A percentile compares a stretch with the other conserved stretches of the same genome.
Evolutionary conservation across 2,329 filamentous ascomycete species (phyloP).

Genomic region (Byssothecium circinans): DNA sequence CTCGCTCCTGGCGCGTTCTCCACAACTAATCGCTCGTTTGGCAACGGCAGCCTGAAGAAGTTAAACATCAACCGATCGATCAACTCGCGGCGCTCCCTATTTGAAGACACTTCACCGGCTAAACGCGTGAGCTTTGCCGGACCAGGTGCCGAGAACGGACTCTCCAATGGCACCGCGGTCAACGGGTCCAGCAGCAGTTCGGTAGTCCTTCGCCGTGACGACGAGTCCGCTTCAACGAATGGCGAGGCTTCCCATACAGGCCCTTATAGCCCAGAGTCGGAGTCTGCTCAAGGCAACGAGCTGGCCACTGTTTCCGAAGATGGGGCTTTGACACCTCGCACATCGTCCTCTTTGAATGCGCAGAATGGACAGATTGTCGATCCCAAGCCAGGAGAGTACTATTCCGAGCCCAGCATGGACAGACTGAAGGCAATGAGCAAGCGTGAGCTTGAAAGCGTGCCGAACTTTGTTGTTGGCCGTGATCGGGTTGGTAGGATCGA

Average conservation of each 20-base stretch:
- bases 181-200: conserved; percentile 44
- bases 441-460: conserved; percentile 73
- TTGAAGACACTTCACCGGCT: conserved; percentile 57
- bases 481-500: conserved; percentile 77
- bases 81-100: conserved; percentile 64
- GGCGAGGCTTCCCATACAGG: conserved; percentile 38
- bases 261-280: conserved; percentile 62
- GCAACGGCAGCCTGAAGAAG: conserved; percentile 71
- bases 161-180: conserved; percentile 43
- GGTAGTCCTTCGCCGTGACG: conserved; percentile 53
- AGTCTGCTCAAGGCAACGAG: conserved; percentile 73
- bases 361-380: conserved; percentile 40
- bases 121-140: conserved; percentile 89
- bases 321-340: conserved; percentile 48
- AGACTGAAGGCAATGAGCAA: conserved; percentile 80
- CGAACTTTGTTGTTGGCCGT: conserved; percentile 79
- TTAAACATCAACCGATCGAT: conserved; percentile 89
- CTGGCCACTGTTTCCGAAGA: conserved; percentile 79
- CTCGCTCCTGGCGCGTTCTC: conserved; percentile 84
- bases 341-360: conserved; percentile 33
- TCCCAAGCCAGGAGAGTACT: conserved; percentile 75
- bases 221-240: conserved; percentile 57
- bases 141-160: conserved; percentile 47
- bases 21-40: conserved; percentile 52
- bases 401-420: conserved; percentile 75